phyloP scores from a whole-genome alignment of 129 eudicot species.

The Solidago caesia region DNA sequence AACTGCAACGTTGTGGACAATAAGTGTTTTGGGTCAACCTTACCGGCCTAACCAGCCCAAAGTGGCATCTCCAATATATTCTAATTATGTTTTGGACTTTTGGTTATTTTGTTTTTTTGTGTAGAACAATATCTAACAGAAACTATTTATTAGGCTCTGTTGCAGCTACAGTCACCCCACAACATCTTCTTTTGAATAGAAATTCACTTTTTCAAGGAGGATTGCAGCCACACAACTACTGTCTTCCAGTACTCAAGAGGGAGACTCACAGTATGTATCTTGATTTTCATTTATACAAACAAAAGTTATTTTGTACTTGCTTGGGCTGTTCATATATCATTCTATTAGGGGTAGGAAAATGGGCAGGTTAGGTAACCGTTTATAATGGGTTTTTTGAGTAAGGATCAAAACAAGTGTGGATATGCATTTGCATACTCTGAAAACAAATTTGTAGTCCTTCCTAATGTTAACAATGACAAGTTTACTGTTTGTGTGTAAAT shows the following conservation, averaged over 20 bases:
- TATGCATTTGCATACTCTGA: too few relatives aligned
- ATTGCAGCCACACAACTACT: slow-evolving; percentile 86
- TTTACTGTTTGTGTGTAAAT: too few relatives aligned
- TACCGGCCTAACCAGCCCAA: background rate
- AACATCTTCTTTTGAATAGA: slow-evolving; percentile 86
- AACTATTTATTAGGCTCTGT: slow-evolving; percentile 51
- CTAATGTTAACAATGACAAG: too few relatives aligned
- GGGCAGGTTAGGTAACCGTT: too few relatives aligned
- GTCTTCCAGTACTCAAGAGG: slow-evolving; percentile 97
- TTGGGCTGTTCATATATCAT: background rate
- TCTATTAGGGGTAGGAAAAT: background rate
- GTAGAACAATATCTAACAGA: slow-evolving; percentile 1
- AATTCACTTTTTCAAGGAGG: slow-evolving; percentile 97
- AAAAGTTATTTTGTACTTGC: background rate
- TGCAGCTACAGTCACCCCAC: slow-evolving; percentile 98
- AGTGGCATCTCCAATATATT: background rate
- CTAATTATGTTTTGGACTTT: background rate
- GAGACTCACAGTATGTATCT: slow-evolving; percentile 71
- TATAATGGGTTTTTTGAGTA: too few relatives aligned
- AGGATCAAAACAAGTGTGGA: too few relatives aligned
- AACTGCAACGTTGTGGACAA: background rate
- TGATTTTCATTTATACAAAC: background rate
- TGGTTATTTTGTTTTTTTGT: background rate
- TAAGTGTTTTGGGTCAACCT: background rate
- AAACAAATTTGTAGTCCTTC: too few relatives aligned